Conservation (phyloP, 1,139 yeast genomes). For the Suhomyces yuchorum region DNA sequence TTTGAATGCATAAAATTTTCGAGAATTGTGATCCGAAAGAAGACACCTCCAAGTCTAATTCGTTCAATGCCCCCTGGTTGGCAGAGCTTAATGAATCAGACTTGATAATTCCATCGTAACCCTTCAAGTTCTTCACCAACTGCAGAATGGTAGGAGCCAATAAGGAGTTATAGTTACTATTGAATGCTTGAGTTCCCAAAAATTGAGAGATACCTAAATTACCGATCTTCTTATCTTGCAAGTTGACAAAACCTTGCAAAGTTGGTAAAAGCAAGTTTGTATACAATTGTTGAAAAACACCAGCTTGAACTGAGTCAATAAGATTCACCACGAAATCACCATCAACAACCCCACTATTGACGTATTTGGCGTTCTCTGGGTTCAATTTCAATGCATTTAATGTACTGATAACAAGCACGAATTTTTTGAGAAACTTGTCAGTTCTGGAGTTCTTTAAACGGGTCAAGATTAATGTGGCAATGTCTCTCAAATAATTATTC, state of each 20-base stretch:
- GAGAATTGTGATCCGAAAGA: constrained; percentile 88
- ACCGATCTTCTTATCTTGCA: constrained; percentile 74
- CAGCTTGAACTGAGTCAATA: constrained; percentile 64
- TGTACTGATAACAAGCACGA: constrained; percentile 66
- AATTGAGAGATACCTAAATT: constrained; percentile 73
- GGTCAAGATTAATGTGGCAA: constrained; percentile 74
- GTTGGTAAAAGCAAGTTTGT: constrained; percentile 67
- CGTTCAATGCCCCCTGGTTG: constrained; percentile 27
- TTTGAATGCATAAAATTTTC: constrained; percentile 63
- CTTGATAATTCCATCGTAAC: constrained; percentile 41
- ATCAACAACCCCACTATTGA: constrained; percentile 26
- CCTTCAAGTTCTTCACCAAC: constrained; percentile 47
- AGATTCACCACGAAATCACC: constrained; percentile 57
- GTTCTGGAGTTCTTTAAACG: constrained; percentile 81
- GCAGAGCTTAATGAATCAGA: constrained; percentile 33
- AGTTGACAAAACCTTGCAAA: constrained; percentile 63
- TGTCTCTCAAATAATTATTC: constrained; percentile 63
- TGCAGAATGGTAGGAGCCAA: constrained; percentile 55
- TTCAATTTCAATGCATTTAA: constrained; percentile 41
- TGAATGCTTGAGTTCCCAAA: constrained; percentile 18
- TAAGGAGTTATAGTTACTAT: constrained; percentile 44
- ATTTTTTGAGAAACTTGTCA: constrained; percentile 74
- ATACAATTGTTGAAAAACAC: constrained; percentile 67
- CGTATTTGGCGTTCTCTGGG: constrained; percentile 14
- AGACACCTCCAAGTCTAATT: constrained; percentile 57